Evolutionary conservation across 2,329 filamentous ascomycete genomes (phyloP).

Genomic region (Talaromyces sp.): DNA sequence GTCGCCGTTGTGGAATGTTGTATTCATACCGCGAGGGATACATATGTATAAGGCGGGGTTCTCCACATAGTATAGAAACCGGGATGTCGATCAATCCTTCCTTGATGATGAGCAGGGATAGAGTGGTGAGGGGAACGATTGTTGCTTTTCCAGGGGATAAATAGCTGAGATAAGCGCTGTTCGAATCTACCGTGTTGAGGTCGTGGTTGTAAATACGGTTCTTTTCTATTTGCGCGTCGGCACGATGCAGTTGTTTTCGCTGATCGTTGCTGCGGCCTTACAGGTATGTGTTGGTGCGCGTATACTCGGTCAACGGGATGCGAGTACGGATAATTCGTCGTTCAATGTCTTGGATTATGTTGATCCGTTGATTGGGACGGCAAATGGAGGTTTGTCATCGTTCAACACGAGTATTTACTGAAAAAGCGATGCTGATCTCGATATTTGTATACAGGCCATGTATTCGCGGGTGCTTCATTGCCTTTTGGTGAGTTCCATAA

Average conservation of each 20-base stretch:
- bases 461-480: conserved; percentile 55
- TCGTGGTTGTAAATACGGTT: neutral
- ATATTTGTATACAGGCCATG: conserved; percentile 44
- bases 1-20: conserved; percentile 12
- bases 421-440: neutral
- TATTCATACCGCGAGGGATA: neutral
- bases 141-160: neutral
- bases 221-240: neutral
- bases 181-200: neutral
- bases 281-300: conserved; percentile 1
- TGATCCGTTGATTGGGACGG: conserved; percentile 55
- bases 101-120: neutral
- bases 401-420: neutral
- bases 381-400: conserved; percentile 42
- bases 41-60: conserved; percentile 1
- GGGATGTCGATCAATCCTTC: conserved; percentile 2
- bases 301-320: neutral
- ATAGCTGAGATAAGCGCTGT: neutral
- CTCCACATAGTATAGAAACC: conserved; percentile 3
- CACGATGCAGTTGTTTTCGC: conserved; percentile 9
- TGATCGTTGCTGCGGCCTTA: neutral
- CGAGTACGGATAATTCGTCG: neutral
- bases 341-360: conserved; percentile 42
- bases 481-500: conserved; percentile 47
- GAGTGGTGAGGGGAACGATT: neutral